Conservation (phyloP, 1,284 basidiomycete genomes). For the Takashimella koratensis region DNA sequence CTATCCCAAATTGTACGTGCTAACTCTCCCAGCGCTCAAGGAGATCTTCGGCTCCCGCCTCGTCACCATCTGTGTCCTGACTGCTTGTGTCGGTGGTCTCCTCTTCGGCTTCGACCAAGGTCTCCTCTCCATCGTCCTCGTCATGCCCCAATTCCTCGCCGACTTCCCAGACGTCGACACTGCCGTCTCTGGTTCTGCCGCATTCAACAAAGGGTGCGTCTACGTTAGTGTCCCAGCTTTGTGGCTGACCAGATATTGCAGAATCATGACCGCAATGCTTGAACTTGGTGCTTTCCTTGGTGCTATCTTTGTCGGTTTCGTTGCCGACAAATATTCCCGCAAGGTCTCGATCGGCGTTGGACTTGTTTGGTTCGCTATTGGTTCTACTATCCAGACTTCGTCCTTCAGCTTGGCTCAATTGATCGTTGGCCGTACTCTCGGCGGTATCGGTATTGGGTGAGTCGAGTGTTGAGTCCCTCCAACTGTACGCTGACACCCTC, state of each 20-base stretch:
- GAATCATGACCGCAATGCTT: conserved; percentile 34
- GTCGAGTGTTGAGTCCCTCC: conserved; percentile 25
- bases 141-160: conserved; percentile 32
- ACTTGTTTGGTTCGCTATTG: conserved; percentile 27
- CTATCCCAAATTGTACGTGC: no score
- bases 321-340: conserved; percentile 31
- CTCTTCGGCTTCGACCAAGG: conserved; percentile 37
- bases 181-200: conserved; percentile 8
- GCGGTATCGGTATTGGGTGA: conserved; percentile 31
- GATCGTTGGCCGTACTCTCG: conserved; percentile 30
- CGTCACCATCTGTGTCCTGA: conserved; percentile 12
- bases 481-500: conserved; percentile 25
- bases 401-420: conserved; percentile 19
- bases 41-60: conserved; percentile 15
- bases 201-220: conserved; percentile 22
- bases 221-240: neutral
- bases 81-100: conserved; percentile 24
- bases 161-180: conserved; percentile 34
- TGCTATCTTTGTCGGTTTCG: conserved; percentile 24
- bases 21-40: conserved; percentile 13
- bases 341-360: conserved; percentile 27
- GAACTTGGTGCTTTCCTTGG: conserved; percentile 41
- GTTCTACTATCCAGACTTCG: conserved; percentile 32
- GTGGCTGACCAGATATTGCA: neutral
- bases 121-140: conserved; percentile 30